These are phyloP conservation scores for Serendipita indica DNA, from an alignment of 768 basidiomycete species.

Conservation along the genomic window DNA sequence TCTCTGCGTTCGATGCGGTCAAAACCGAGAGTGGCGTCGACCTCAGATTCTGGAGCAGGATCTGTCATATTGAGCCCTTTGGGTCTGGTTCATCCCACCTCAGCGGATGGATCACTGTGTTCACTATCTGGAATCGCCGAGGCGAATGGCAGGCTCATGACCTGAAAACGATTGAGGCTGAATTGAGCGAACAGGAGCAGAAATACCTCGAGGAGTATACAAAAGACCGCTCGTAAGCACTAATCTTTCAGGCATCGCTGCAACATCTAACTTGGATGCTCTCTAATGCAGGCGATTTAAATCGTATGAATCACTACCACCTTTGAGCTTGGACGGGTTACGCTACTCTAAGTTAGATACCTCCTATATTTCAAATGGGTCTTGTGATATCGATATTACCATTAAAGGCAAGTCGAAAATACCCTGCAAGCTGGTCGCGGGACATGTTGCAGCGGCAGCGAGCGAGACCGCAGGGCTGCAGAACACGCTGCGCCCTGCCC, in stretches of 20 bases:
- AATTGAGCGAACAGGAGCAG: background rate
- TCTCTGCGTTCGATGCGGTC: constrained; percentile 18
- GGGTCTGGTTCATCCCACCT: constrained; percentile 10
- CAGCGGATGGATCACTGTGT: constrained; percentile 14
- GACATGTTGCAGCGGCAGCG: background rate
- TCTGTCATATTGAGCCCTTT: constrained; percentile 5
- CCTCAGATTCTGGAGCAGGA: constrained; percentile 16
- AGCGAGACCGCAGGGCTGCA: background rate
- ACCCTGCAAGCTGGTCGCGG: background rate
- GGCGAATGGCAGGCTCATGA: constrained; percentile 12
- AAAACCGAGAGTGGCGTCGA: constrained; percentile 10
- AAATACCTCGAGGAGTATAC: background rate
- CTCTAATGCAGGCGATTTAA: no score
- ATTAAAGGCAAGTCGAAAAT: background rate
- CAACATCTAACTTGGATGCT: no score
- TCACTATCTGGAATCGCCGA: constrained; percentile 9
- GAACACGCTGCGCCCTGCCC: background rate
- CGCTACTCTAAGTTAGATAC: background rate
- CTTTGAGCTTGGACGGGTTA: background rate
- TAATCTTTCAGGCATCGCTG: no score
- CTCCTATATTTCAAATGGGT: background rate
- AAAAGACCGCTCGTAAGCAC: background rate
- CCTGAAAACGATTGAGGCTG: background rate
- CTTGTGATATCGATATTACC: background rate
- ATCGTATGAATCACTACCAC: background rate